Conservation (phyloP, 2,329 filamentous ascomycete genomes). For the Colletotrichum sp. region DNA sequence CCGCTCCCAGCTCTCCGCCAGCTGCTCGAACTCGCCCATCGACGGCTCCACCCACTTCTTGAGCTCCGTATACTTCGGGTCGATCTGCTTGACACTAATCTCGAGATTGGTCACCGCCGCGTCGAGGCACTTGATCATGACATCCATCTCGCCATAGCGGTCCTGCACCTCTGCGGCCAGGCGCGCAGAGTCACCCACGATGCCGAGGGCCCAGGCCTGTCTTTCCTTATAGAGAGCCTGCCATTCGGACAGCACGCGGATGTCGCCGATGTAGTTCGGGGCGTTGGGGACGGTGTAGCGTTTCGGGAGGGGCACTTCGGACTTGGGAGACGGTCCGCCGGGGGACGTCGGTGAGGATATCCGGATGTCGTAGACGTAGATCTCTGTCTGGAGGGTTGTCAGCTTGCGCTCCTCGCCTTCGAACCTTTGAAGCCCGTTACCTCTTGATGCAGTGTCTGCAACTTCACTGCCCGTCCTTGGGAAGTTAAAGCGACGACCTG, state of each 20-base stretch:
- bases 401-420: background rate
- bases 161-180: constrained; percentile 68
- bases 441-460: constrained; percentile 81
- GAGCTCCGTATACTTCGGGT: constrained; percentile 74
- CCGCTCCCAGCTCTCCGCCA: constrained; percentile 71
- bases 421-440: constrained; percentile 42
- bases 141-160: constrained; percentile 74
- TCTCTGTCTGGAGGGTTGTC: constrained; percentile 67
- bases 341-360: constrained; percentile 65
- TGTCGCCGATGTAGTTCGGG: constrained; percentile 83
- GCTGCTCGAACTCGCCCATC: constrained; percentile 69
- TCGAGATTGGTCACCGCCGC: constrained; percentile 88
- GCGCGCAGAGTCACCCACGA: constrained; percentile 71
- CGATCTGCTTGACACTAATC: constrained; percentile 72
- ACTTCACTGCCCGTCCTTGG: constrained; percentile 83
- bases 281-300: constrained; percentile 66
- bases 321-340: constrained; percentile 45
- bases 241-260: constrained; percentile 86
- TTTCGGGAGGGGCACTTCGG: constrained; percentile 56
- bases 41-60: constrained; percentile 74
- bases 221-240: constrained; percentile 83
- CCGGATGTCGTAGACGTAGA: constrained; percentile 90
- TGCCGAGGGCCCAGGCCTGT: constrained; percentile 76
- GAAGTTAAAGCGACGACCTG: constrained; percentile 88
- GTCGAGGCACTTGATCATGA: constrained; percentile 80